Conservation (phyloP, 1,284 basidiomycete species). For the Pterulicium gracile region DNA sequence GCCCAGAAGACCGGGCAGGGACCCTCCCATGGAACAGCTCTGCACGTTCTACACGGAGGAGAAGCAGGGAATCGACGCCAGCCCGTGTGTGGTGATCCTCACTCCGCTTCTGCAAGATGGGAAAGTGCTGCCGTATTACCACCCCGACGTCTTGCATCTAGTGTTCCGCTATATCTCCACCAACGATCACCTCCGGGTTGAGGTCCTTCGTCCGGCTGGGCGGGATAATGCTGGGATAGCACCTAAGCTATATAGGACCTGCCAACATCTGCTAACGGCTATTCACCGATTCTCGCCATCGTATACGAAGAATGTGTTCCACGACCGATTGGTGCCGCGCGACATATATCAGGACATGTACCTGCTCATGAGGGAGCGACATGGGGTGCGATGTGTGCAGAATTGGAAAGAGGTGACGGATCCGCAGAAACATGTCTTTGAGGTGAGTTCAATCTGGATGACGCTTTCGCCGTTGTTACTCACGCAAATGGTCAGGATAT, state of each 20-base stretch:
- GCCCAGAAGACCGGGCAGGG: conserved; percentile 63
- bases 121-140: conserved; percentile 62
- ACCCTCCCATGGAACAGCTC: conserved; percentile 57
- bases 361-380: conserved; percentile 72
- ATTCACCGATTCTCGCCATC: conserved; percentile 65
- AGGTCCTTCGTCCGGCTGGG: conserved; percentile 36
- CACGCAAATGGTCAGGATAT: conserved; percentile 51
- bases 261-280: conserved; percentile 70
- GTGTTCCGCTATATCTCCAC: conserved; percentile 55
- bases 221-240: neutral
- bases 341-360: conserved; percentile 88
- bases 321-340: conserved; percentile 73
- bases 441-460: conserved; percentile 30
- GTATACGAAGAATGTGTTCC: conserved; percentile 80
- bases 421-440: conserved; percentile 81
- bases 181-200: conserved; percentile 30
- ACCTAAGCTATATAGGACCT: conserved; percentile 60
- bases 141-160: conserved; percentile 61
- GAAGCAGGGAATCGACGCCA: conserved; percentile 10
- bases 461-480: conserved; percentile 4
- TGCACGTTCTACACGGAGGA: conserved; percentile 50
- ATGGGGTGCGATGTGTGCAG: conserved; percentile 45
- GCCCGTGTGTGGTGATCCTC: conserved; percentile 42
- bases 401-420: conserved; percentile 77
- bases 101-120: conserved; percentile 43